phyloP scores from a whole-genome alignment of 169 alveolate species.

The Babesia bovis region DNA sequence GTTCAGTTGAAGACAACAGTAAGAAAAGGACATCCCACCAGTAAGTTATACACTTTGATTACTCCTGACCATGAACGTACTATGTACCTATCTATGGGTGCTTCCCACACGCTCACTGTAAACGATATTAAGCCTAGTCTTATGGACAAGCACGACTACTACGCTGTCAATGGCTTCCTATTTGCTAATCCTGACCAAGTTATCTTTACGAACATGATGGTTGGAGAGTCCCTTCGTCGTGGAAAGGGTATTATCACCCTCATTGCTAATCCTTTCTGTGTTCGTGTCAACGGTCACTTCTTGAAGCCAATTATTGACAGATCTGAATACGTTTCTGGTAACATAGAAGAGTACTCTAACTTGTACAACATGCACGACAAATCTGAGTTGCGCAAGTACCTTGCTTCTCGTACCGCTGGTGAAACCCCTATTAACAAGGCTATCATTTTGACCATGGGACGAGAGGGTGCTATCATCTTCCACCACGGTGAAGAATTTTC shows the following conservation, averaged over 20 bases:
- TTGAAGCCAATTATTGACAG: conserved; percentile 13
- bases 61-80: conserved; percentile 40
- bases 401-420: conserved; percentile 9
- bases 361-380: conserved; percentile 1
- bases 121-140: neutral
- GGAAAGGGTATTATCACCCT: conserved; percentile 23
- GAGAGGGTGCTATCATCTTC: conserved; percentile 15
- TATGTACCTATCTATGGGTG: conserved; percentile 20
- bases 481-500: conserved; percentile 5
- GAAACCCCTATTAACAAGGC: conserved; percentile 14
- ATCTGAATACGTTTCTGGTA: conserved; percentile 16
- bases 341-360: conserved; percentile 12
- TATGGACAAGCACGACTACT: conserved; percentile 17
- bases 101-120: conserved; percentile 8
- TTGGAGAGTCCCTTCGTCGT: conserved; percentile 20
- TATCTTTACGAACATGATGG: conserved; percentile 8
- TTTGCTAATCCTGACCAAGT: conserved; percentile 7
- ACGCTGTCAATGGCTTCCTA: conserved; percentile 25
- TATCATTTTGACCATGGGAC: conserved; percentile 10
- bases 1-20: neutral
- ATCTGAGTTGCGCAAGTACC: neutral
- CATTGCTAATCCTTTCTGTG: conserved; percentile 28
- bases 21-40: neutral
- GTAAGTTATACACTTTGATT: conserved; percentile 10
- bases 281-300: conserved; percentile 6